Percentiles rank a stretch among this genome's conserved stretches.
Conservation (phyloP, 2,329 filamentous ascomycete species). For the Colletotrichum karsti region DNA sequence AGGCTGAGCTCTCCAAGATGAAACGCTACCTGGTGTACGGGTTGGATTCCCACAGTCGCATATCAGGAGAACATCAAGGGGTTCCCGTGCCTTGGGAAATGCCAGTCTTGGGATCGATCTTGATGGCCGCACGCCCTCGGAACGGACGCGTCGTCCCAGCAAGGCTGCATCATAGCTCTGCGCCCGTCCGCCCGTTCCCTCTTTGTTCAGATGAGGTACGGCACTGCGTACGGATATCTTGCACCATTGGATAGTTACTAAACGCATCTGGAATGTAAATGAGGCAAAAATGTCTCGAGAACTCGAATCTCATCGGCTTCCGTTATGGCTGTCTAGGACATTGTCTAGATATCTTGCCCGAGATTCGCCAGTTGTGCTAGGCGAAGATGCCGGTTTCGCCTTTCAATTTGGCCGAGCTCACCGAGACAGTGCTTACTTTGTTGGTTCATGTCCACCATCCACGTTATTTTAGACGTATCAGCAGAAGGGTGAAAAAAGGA, state of each 20-base stretch:
- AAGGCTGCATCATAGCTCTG: background rate
- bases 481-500: background rate
- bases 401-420: slow-evolving; percentile 16
- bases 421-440: slow-evolving; percentile 23
- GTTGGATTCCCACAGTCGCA: background rate
- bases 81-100: background rate
- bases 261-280: slow-evolving; percentile 4
- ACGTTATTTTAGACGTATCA: background rate
- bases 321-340: slow-evolving; percentile 14
- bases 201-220: slow-evolving; percentile 17
- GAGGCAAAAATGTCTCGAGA: slow-evolving; percentile 8
- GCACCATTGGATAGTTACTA: background rate
- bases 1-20: background rate
- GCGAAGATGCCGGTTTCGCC: background rate
- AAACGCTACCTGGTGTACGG: slow-evolving; percentile 1
- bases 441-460: background rate
- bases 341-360: background rate
- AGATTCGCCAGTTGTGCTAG: slow-evolving; percentile 3
- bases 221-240: background rate
- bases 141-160: slow-evolving; percentile 14
- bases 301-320: background rate
- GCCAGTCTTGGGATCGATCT: background rate
- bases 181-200: background rate
- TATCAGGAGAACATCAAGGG: background rate
- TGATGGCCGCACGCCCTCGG: slow-evolving; percentile 1